A percentile compares a stretch with the other conserved stretches of the same genome.
These are phyloP conservation scores for Tolypocladium nubicola DNA, from an alignment of 2,329 filamentous ascomycete genomes.

Conservation along the genomic window DNA sequence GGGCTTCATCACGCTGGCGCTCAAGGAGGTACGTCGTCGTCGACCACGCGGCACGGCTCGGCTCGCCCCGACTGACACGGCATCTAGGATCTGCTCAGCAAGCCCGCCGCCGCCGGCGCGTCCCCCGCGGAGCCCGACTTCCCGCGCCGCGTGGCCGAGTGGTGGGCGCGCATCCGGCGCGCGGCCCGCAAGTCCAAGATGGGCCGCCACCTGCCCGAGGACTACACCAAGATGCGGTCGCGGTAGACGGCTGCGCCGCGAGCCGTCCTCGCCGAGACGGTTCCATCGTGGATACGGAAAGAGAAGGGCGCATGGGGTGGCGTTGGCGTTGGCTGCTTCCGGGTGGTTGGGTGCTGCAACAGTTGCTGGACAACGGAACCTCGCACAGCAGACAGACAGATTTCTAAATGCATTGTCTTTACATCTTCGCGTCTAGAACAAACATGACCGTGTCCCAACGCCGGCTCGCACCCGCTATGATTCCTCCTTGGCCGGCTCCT, in stretches of 20 bases:
- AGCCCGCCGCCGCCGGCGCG: constrained; percentile 15
- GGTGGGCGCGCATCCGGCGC: constrained; percentile 23
- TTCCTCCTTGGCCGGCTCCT: constrained; percentile 22
- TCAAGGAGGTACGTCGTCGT: constrained; percentile 17
- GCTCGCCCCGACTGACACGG: not conserved
- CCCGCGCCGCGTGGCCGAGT: constrained; percentile 16
- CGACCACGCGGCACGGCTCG: too few species aligned
- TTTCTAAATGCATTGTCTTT: not conserved
- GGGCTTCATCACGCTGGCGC: constrained; percentile 24
- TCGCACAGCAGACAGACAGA: not conserved
- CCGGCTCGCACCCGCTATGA: constrained; percentile 8
- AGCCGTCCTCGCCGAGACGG: not conserved
- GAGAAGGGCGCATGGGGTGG: not conserved
- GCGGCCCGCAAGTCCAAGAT: constrained; percentile 24
- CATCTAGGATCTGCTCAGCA: constrained; percentile 19
- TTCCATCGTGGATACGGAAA: not conserved
- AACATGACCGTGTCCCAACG: constrained; percentile 6
- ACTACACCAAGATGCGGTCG: constrained; percentile 21
- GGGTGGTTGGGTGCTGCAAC: not conserved
- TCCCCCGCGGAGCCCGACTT: constrained; percentile 17
- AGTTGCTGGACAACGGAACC: not conserved
- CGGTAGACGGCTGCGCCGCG: not conserved
- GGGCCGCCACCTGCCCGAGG: constrained; percentile 21
- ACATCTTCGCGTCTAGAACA: not conserved
- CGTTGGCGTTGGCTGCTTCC: not conserved